Base-by-base conservation (phyloP, 2,329 filamentous ascomycete species). In the Daldinia sp. region DNA sequence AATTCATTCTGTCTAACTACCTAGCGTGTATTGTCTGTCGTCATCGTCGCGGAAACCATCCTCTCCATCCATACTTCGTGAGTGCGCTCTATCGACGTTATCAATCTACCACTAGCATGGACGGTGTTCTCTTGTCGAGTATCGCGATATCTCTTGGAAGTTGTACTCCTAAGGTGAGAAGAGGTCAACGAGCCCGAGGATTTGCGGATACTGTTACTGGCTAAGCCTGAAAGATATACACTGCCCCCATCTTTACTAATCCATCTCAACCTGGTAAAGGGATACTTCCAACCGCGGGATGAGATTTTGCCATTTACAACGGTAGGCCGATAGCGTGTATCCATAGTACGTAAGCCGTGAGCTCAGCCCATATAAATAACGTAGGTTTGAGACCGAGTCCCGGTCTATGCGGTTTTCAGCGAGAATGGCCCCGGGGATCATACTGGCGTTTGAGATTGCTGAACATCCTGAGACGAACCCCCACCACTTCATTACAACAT, bases 401-500 rank as follows among this genome's bases (percentile, higher is more conserved):
- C 41, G 54, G 41, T 42, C 42, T 33, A n/a, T 39, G 51, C n/a
- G 20, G 30, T 60, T n/a, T 50, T 63, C 20, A 50, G 48, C 33
- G 39, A 56, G 30, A 37, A 51, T 18, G 28, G 44, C 46, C 59
- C n/a, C 9, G 26, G 59, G 42, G 42, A 56, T 51, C 48, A 65
- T 53, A 33, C 2, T 30, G 46, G 58, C 37, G 39, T 53, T 9
- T 53, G 48, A 41, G 37, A 51, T 60, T 44, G 46, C 50, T 50
- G 55, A 26, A 48, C 50, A 37, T 50, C 61, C 33, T 6, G 12
- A 58, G 37, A 65, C 55, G 69, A 70, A 66, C 30, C 72, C 76
- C 42, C 75, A 64, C 77, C 77, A 76, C 78, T 75, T 74, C 68
- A 70, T 65, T 70, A 76, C 69, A 74, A 77, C 79, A 75, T 79